Evolutionary conservation across 2,329 filamentous ascomycete genomes (phyloP), one percentile per base, ranked within the genome.

Genomic region (Fonsecaea monophora): DNA sequence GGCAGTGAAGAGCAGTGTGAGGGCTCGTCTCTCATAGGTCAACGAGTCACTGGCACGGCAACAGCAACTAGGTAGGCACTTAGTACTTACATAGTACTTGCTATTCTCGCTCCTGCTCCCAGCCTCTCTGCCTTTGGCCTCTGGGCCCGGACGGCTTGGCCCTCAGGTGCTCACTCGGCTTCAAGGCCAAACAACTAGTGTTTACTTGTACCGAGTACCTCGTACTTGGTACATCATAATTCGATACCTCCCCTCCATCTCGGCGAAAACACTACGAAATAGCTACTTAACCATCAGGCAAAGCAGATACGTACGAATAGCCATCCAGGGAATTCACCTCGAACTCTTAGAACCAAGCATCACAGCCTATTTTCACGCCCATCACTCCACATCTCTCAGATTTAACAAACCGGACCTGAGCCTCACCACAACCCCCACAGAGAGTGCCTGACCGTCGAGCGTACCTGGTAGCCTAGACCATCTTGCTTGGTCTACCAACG

Each of bases 1-100:
- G 21, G 62, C 53, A 56, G 53, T 37, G 30, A 25, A 50, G 32
- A 60, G 40, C 38, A 60, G 38, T 30, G 30, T 53, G 18, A 15
- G 45, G 45, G 45, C 30, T 10, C 10, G 21, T 10, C 21, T 50
- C 45, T 30, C 21, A 50, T 50, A 50, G 45, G 45, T 21, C 21
- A 50, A 18, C 45, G 18, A 5, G 45, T 21, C 45, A 50, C 45
- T 50, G 45, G 45, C 45, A 50, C 45, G 10, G 45, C 45, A 50
- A 50, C 45, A 50, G 42, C 42, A 48, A 15, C n/a, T 21, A 48
- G 38, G 12, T 42, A 12, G 38, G 25, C 2, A 2, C 25, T 25
- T 25, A 25, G 25, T 25, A 25, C 25, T 25, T 25, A 21, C 21
- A 21, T 21, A 40, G 40, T n/a, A n/a, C 40, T n/a, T 12, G 9